Conservation (phyloP, 1,284 basidiomycete genomes). For the Puccinia coronata region DNA sequence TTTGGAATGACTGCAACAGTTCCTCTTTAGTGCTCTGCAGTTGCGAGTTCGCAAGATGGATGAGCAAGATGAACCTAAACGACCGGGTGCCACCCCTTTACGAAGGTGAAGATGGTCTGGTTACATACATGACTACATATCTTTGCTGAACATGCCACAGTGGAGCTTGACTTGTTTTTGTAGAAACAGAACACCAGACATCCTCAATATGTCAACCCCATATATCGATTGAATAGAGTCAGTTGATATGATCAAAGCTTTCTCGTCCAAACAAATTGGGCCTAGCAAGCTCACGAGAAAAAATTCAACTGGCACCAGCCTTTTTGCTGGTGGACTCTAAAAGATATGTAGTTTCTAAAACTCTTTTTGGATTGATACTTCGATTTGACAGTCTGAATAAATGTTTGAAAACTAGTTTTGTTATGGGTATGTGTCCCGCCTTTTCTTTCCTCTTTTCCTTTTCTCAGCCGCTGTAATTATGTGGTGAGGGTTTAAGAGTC, state of each 20-base stretch:
- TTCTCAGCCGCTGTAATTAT: neutral
- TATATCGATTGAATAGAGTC: neutral
- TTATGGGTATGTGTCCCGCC: neutral
- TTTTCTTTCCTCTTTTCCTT: constrained; percentile 1
- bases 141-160: constrained; percentile 20
- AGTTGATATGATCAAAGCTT: constrained; percentile 10
- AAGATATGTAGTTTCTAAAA: neutral
- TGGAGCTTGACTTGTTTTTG: neutral
- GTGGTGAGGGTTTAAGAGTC: neutral
- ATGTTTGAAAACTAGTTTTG: neutral
- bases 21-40: neutral
- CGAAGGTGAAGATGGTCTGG: constrained; percentile 2
- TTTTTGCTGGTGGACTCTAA: neutral
- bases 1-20: neutral
- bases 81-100: constrained; percentile 2
- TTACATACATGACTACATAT: constrained; percentile 20
- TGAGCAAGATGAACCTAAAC: constrained; percentile 31
- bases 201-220: neutral
- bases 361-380: neutral
- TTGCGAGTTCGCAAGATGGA: neutral
- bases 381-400: neutral
- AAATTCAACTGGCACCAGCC: neutral
- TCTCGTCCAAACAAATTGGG: constrained; percentile 22
- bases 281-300: neutral
- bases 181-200: constrained; percentile 35